phyloP scores from a whole-genome alignment of 1,139 yeast genomes.

The Pneumocystis jirovecii region DNA sequence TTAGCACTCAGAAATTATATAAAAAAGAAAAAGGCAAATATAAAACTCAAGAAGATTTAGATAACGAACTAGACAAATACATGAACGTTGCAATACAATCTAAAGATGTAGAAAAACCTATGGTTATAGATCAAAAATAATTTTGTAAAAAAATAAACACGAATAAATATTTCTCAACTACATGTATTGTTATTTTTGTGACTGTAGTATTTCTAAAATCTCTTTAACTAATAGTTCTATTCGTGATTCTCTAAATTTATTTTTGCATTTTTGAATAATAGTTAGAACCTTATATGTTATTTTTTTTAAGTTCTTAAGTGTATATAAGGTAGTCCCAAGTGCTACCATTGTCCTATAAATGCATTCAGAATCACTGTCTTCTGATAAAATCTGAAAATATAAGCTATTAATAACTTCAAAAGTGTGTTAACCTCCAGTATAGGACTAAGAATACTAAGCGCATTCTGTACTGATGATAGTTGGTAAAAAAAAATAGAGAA shows the following conservation, averaged over 20 bases:
- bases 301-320: background rate
- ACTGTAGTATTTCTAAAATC: background rate
- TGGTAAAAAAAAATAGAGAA: conserved; percentile 27
- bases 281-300: background rate
- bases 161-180: background rate
- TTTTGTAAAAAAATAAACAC: background rate
- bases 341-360: conserved; percentile 42
- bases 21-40: background rate
- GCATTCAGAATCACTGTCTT: conserved; percentile 33
- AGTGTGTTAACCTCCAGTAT: conserved; percentile 10
- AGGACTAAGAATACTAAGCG: conserved; percentile 5
- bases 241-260: background rate
- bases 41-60: background rate
- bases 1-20: background rate
- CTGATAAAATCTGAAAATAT: background rate
- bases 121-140: background rate
- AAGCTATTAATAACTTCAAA: conserved; percentile 11
- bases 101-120: background rate
- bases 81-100: background rate
- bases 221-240: background rate
- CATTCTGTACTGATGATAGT: conserved; percentile 16
- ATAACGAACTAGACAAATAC: background rate
- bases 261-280: background rate
- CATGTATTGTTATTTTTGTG: background rate
- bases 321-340: conserved; percentile 31